These are phyloP conservation scores for Abelmoschus esculentus DNA, from an alignment of 345 rosid species.

Conservation along the genomic window DNA sequence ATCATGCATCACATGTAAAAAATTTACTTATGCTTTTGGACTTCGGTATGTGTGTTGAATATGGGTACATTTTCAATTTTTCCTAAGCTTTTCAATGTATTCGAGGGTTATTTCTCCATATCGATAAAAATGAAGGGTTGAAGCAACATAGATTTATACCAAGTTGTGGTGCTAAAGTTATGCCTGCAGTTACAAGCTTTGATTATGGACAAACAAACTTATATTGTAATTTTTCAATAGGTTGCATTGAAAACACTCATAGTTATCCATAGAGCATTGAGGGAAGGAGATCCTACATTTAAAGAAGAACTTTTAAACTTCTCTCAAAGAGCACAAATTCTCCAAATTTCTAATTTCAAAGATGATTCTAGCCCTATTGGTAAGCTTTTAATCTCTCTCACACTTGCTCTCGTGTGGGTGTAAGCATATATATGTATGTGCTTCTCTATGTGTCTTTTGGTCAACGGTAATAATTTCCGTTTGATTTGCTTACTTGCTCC, in stretches of 20 bases:
- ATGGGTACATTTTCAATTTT: no score
- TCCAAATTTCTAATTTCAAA: conserved; percentile 89
- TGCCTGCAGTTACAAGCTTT: background rate
- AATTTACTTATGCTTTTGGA: background rate
- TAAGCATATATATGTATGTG: background rate
- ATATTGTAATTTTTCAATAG: conserved; percentile 26
- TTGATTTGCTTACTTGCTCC: background rate
- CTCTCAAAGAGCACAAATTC: conserved; percentile 77
- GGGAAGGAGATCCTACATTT: conserved; percentile 95
- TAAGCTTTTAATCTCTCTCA: conserved; percentile 15
- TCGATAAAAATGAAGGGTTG: no score
- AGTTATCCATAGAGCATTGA: conserved; percentile 80
- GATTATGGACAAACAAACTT: background rate
- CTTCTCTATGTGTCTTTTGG: background rate
- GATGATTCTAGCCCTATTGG: conserved; percentile 97
- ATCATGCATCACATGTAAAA: background rate
- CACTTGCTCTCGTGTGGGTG: background rate
- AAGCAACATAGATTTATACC: background rate
- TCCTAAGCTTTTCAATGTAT: background rate
- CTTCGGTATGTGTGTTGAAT: no score
- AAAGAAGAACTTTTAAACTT: conserved; percentile 77
- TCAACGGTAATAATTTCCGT: background rate
- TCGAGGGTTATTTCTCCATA: background rate
- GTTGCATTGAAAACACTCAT: conserved; percentile 88
- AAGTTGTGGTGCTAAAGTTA: background rate